Evolutionary conservation across 441 rosid genomes (phyloP).

Genomic region (Gossypium lobatum): DNA sequence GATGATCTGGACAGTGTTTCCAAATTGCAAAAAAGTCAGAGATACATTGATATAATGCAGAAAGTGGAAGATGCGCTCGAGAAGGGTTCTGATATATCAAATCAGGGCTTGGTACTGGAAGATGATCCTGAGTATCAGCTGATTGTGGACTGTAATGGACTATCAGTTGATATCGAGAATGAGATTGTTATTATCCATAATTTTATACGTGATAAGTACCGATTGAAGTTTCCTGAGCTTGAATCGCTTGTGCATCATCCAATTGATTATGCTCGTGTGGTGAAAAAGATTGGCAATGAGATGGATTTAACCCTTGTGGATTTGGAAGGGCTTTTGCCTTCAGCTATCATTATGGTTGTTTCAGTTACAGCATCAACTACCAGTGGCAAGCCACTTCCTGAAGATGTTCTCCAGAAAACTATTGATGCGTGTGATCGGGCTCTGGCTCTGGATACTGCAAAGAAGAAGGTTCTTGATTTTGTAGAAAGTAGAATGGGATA

Average conservation of each 20-base stretch:
- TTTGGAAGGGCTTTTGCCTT: conserved; percentile 72
- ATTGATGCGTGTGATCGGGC: conserved; percentile 85
- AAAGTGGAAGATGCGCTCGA: conserved; percentile 71
- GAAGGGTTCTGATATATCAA: conserved; percentile 49
- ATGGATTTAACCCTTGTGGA: conserved; percentile 79
- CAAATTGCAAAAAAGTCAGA: conserved; percentile 65
- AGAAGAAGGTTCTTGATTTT: conserved; percentile 89
- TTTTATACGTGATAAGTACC: conserved; percentile 82
- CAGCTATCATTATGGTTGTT: conserved; percentile 83
- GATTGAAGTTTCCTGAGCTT: conserved; percentile 81
- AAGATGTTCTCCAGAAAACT: conserved; percentile 71
- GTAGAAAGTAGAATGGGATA: conserved; percentile 93
- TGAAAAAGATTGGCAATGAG: conserved; percentile 81
- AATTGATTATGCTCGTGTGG: conserved; percentile 86
- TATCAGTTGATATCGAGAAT: conserved; percentile 83
- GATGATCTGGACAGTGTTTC: conserved; percentile 82
- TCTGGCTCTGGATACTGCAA: conserved; percentile 61
- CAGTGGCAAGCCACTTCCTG: conserved; percentile 80
- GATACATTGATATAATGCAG: conserved; percentile 79
- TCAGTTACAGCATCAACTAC: conserved; percentile 90
- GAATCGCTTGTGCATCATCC: conserved; percentile 84
- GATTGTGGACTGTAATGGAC: conserved; percentile 81
- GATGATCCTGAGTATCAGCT: conserved; percentile 91
- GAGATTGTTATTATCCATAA: conserved; percentile 80
- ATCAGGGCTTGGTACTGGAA: conserved; percentile 64